Conservation (phyloP, 108 stramenopile species). For the Skeletonema costatum region DNA sequence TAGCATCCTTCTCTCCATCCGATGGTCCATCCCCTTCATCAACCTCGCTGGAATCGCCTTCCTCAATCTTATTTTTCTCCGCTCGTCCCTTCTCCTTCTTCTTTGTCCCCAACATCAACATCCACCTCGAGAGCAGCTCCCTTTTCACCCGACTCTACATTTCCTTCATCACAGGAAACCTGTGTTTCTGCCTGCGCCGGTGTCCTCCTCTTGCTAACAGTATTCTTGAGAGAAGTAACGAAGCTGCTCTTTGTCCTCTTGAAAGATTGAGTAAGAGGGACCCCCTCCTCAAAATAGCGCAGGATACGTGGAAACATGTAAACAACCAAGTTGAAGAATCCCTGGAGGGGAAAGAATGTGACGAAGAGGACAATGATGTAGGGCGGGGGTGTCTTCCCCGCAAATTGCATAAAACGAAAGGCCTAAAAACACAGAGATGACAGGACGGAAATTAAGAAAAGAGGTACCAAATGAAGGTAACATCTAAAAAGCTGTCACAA, state of each 20-base stretch:
- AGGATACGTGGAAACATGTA: conserved; percentile 8
- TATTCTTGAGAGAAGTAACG: not conserved
- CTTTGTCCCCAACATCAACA: not conserved
- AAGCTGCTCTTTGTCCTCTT: not conserved
- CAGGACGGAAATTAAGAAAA: not conserved
- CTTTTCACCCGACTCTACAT: not conserved
- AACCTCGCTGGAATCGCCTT: not conserved
- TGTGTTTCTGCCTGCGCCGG: not conserved
- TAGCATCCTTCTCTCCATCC: not conserved
- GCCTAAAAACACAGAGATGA: not conserved
- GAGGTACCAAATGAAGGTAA: not conserved
- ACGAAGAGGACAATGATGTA: conserved; percentile 2
- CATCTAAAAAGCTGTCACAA: too few relatives aligned
- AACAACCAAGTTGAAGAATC: conserved; percentile 28
- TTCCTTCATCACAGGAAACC: not conserved
- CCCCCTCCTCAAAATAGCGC: conserved; percentile 1
- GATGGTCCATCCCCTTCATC: not conserved
- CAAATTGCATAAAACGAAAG: conserved; percentile 14
- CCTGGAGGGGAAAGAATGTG: conserved; percentile 27
- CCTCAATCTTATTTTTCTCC: not conserved
- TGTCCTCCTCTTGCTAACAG: not conserved
- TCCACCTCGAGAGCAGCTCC: too few relatives aligned
- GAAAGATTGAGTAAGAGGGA: not conserved
- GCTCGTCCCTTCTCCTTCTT: not conserved
- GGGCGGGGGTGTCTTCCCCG: not conserved